Evolutionary conservation across 306 rosid genomes (phyloP).

Genomic region (Erythrophleum fordii): DNA sequence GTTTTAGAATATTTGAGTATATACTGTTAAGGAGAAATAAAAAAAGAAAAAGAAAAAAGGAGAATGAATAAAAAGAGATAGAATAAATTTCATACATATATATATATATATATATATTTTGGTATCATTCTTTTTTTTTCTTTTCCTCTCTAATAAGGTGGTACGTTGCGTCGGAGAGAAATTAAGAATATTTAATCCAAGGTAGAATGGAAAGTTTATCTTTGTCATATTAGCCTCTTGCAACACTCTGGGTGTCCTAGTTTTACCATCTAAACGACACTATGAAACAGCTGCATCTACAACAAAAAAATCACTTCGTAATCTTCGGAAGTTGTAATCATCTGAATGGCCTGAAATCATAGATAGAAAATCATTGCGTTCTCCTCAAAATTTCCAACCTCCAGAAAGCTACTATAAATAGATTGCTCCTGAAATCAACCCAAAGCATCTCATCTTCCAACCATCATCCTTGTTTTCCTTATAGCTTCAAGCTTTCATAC

Average conservation of each 20-base stretch:
- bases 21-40: too few species aligned
- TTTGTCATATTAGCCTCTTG: not conserved
- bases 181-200: not conserved
- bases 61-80: too few species aligned
- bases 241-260: not conserved
- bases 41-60: too few species aligned
- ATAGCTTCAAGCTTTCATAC: not conserved
- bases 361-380: not conserved
- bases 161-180: too few species aligned
- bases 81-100: too few species aligned
- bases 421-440: not conserved
- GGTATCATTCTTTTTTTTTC: too few species aligned
- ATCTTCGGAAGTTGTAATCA: not conserved
- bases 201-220: not conserved
- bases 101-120: too few species aligned
- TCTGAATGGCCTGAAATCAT: constrained; percentile 9
- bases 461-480: not conserved
- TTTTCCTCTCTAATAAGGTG: too few species aligned
- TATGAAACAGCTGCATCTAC: constrained; percentile 9
- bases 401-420: not conserved
- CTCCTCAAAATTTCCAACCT: constrained; percentile 8
- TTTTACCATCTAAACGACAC: not conserved
- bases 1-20: not conserved
- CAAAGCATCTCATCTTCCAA: constrained; percentile 5
- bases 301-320: constrained; percentile 16